These are phyloP conservation scores for Bipolaris sorokiniana DNA, from an alignment of 2,329 filamentous ascomycete species.

Conservation along the genomic window DNA sequence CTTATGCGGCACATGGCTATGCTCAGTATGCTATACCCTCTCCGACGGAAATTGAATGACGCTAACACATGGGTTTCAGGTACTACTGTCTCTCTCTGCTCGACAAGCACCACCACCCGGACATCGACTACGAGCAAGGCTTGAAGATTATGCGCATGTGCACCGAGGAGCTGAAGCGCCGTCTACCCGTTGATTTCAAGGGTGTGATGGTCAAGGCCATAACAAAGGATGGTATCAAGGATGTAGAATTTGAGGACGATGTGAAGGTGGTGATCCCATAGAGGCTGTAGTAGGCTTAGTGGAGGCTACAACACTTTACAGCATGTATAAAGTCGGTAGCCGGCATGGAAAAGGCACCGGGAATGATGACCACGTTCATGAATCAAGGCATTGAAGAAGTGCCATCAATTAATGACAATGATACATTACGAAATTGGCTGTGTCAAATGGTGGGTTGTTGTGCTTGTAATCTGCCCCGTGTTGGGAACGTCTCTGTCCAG, in stretches of 20 bases:
- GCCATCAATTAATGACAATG: slow-evolving; percentile 12
- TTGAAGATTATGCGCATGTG: slow-evolving; percentile 94
- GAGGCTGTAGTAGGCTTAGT: slow-evolving; percentile 22
- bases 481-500: neutral
- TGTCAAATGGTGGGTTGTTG: neutral
- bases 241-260: slow-evolving; percentile 85
- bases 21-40: slow-evolving; percentile 72
- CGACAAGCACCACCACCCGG: slow-evolving; percentile 97
- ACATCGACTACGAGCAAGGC: slow-evolving; percentile 87
- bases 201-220: slow-evolving; percentile 92
- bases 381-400: slow-evolving; percentile 8
- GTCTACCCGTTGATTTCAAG: slow-evolving; percentile 98
- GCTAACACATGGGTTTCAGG: slow-evolving; percentile 51
- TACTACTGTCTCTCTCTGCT: slow-evolving; percentile 98
- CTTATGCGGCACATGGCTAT: slow-evolving; percentile 97
- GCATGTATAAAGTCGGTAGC: slow-evolving; percentile 1
- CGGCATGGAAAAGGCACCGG: slow-evolving; percentile 8
- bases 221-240: slow-evolving; percentile 88
- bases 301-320: slow-evolving; percentile 5
- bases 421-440: slow-evolving; percentile 1
- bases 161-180: slow-evolving; percentile 94
- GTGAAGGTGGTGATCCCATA: slow-evolving; percentile 69
- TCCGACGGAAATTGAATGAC: neutral
- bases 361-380: slow-evolving; percentile 8
- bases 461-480: neutral